Evolutionary conservation across 2,329 filamentous ascomycete species (phyloP).

Genomic region (Botryotinia narcissicola): DNA sequence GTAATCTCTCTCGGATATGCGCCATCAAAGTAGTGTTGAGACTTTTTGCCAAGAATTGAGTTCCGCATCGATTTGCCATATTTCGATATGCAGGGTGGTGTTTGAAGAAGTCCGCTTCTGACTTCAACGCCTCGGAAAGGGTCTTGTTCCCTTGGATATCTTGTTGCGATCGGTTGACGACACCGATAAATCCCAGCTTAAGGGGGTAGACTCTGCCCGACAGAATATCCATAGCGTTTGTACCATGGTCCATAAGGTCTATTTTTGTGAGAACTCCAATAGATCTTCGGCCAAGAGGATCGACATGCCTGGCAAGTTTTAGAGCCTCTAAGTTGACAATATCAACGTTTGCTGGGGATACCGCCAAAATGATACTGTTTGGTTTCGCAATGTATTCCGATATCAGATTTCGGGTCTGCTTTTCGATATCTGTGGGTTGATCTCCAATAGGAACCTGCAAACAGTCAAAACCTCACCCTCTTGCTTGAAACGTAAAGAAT

Average conservation of each 20-base stretch:
- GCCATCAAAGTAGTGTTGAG: constrained; percentile 93
- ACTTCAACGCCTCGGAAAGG: constrained; percentile 85
- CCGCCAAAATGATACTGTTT: constrained; percentile 95
- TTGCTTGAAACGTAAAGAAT: background rate
- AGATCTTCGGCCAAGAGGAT: constrained; percentile 88
- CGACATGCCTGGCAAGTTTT: constrained; percentile 95
- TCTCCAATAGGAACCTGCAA: constrained; percentile 88
- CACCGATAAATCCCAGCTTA: constrained; percentile 96
- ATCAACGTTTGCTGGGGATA: constrained; percentile 96
- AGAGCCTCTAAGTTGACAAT: constrained; percentile 97
- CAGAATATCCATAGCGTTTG: constrained; percentile 96
- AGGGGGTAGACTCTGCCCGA: constrained; percentile 94
- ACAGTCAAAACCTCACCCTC: constrained; percentile 21
- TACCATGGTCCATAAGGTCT: constrained; percentile 98
- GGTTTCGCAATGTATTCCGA: constrained; percentile 98
- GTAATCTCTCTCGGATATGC: constrained; percentile 91
- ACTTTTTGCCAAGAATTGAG: constrained; percentile 89
- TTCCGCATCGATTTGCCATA: constrained; percentile 90
- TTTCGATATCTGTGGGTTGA: constrained; percentile 96
- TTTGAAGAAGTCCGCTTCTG: constrained; percentile 92
- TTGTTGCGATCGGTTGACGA: constrained; percentile 96
- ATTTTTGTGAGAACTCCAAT: constrained; percentile 97
- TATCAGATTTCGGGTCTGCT: constrained; percentile 94
- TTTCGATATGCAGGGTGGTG: constrained; percentile 97
- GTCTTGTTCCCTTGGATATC: constrained; percentile 96